phyloP scores from a whole-genome alignment of 192 early-diverging fungal genomes.

The Geranomyces michiganensis region DNA sequence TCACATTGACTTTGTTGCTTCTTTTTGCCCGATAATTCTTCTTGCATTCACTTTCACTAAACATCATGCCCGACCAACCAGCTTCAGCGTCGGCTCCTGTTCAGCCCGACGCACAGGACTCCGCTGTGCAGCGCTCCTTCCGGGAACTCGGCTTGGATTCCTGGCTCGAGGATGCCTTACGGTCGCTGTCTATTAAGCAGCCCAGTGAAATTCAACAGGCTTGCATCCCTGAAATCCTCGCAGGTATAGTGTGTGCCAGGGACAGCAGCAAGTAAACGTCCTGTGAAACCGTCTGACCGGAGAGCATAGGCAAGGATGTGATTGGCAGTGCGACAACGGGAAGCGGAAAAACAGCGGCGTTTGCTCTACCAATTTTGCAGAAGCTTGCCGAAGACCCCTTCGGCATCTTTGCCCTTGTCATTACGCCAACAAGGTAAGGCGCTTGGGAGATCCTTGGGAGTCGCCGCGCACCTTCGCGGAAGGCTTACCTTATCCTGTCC shows the following conservation, averaged over 20 bases:
- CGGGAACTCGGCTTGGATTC: constrained; percentile 71
- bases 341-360: constrained; percentile 96
- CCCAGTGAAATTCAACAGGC: constrained; percentile 93
- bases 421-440: constrained; percentile 86
- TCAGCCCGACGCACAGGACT: no score
- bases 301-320: constrained; percentile 47
- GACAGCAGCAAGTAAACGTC: no score
- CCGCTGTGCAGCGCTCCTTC: constrained; percentile 50
- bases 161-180: constrained; percentile 82
- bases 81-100: no score
- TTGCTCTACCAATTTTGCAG: constrained; percentile 96
- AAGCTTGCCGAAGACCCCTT: constrained; percentile 94
- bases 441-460: neutral
- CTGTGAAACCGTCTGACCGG: neutral
- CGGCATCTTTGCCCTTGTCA: constrained; percentile 93
- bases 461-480: neutral
- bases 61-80: no score
- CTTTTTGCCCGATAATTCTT: no score
- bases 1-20: no score
- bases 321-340: constrained; percentile 97
- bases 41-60: no score
- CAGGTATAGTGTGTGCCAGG: constrained; percentile 18
- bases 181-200: constrained; percentile 75
- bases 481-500: neutral
- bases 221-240: constrained; percentile 80